phyloP scores from a whole-genome alignment of 2,329 filamentous ascomycete genomes.

The Nemania abortiva region DNA sequence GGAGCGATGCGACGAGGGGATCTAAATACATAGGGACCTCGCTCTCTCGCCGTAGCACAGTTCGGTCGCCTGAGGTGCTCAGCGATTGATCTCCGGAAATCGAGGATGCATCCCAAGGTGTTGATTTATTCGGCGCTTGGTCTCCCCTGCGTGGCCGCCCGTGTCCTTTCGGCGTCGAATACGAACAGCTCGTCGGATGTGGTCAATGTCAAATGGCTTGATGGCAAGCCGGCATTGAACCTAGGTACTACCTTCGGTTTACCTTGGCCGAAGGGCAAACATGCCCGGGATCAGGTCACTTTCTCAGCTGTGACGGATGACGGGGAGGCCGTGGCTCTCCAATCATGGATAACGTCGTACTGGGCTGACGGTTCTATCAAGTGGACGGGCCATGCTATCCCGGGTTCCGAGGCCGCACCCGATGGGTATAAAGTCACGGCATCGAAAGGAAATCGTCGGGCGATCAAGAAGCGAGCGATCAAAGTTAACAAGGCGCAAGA shows the following conservation, averaged over 20 bases:
- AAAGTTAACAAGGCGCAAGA: constrained; percentile 44
- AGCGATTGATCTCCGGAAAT: not conserved
- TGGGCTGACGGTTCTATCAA: constrained; percentile 72
- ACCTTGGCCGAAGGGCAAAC: constrained; percentile 58
- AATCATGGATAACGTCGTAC: constrained; percentile 69
- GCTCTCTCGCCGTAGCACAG: not conserved
- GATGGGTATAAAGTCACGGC: constrained; percentile 59
- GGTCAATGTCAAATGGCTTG: constrained; percentile 56
- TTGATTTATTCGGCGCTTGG: constrained; percentile 7
- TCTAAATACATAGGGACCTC: constrained; percentile 9
- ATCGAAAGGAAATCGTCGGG: constrained; percentile 29
- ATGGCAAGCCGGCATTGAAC: constrained; percentile 52
- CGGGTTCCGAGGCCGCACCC: constrained; percentile 55
- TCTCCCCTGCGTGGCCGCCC: constrained; percentile 14
- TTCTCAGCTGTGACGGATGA: constrained; percentile 52
- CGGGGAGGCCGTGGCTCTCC: constrained; percentile 52
- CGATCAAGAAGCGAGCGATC: constrained; percentile 20
- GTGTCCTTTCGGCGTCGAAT: not conserved
- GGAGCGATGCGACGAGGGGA: not conserved
- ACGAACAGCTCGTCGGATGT: constrained; percentile 35
- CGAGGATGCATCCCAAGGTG: constrained; percentile 30
- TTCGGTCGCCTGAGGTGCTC: not conserved
- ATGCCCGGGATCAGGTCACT: constrained; percentile 52
- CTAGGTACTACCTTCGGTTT: constrained; percentile 59
- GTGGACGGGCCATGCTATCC: constrained; percentile 70